Conservation (phyloP, 805 yeast genomes). For the Ogataea allantospora region DNA sequence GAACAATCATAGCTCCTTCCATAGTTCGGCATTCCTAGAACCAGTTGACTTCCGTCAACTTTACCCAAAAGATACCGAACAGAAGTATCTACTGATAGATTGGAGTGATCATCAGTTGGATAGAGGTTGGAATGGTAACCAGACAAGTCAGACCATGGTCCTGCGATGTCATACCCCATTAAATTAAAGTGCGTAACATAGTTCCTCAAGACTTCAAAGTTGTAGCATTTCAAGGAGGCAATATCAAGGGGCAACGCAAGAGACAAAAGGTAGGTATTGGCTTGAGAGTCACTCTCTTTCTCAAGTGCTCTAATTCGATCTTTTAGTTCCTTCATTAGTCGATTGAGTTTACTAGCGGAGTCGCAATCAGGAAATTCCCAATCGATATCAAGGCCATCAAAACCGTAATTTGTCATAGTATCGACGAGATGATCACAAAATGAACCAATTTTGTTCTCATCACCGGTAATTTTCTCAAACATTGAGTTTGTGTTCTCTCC, state of each 20-base stretch:
- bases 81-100: slow-evolving; percentile 47
- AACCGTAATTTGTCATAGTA: slow-evolving; percentile 51
- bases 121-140: slow-evolving; percentile 73
- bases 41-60: slow-evolving; percentile 41
- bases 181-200: slow-evolving; percentile 72
- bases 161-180: slow-evolving; percentile 89
- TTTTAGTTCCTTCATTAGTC: slow-evolving; percentile 42
- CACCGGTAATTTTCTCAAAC: slow-evolving; percentile 34
- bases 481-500: slow-evolving; percentile 60
- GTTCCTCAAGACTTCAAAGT: slow-evolving; percentile 53
- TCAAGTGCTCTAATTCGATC: slow-evolving; percentile 41
- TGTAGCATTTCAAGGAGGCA: slow-evolving; percentile 42
- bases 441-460: slow-evolving; percentile 29
- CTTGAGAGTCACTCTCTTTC: slow-evolving; percentile 9
- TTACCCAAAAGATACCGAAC: slow-evolving; percentile 30
- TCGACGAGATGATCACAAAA: slow-evolving; percentile 53
- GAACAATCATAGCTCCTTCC: slow-evolving; percentile 45
- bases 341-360: slow-evolving; percentile 39
- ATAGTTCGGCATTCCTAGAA: slow-evolving; percentile 86
- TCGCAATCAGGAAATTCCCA: slow-evolving; percentile 80
- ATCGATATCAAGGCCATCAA: slow-evolving; percentile 92
- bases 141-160: slow-evolving; percentile 64
- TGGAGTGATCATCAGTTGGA: slow-evolving; percentile 21
- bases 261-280: slow-evolving; percentile 47
- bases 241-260: slow-evolving; percentile 75